phyloP scores from a whole-genome alignment of 1,284 basidiomycete genomes.

The Pseudozyma thailandica region DNA sequence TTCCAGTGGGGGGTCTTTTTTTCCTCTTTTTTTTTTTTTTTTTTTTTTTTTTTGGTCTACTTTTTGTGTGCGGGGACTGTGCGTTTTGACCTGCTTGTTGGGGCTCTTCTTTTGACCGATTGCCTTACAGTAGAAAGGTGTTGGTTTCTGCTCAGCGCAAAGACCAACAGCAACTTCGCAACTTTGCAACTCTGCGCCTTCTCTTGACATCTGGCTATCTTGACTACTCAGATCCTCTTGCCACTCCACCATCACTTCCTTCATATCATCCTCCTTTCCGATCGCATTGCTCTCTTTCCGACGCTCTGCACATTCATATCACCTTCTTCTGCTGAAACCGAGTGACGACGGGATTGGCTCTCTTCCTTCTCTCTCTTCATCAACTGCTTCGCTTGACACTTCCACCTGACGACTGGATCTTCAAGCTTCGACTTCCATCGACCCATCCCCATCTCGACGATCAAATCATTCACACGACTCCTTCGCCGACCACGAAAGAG shows the following conservation, averaged over 20 bases:
- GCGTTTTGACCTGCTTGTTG: conserved; percentile 29
- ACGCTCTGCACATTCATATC: conserved; percentile 9
- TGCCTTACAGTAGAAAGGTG: too few species aligned
- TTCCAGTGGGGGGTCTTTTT: conserved; percentile 2
- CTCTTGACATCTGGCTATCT: neutral
- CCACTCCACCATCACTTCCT: conserved; percentile 27
- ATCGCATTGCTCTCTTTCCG: conserved; percentile 13
- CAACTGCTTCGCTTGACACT: conserved; percentile 19
- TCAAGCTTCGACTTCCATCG: conserved; percentile 19
- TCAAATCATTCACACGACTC: neutral
- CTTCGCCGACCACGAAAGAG: conserved; percentile 14
- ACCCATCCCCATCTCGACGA: neutral
- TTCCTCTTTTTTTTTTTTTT: neutral
- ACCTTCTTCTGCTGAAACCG: conserved; percentile 28
- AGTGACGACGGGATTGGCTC: conserved; percentile 47
- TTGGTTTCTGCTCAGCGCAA: conserved; percentile 7
- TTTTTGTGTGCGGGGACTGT: conserved; percentile 10
- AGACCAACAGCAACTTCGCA: conserved; percentile 1
- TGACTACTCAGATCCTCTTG: conserved; percentile 10
- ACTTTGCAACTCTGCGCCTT: neutral
- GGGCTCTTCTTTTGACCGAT: conserved; percentile 14
- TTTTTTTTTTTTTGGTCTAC: conserved; percentile 3
- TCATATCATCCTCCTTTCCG: conserved; percentile 10
- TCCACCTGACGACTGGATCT: conserved; percentile 38
- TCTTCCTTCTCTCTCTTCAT: conserved; percentile 10